phyloP scores from a whole-genome alignment of 805 yeast species.

The Yamadazyma tumulicola region DNA sequence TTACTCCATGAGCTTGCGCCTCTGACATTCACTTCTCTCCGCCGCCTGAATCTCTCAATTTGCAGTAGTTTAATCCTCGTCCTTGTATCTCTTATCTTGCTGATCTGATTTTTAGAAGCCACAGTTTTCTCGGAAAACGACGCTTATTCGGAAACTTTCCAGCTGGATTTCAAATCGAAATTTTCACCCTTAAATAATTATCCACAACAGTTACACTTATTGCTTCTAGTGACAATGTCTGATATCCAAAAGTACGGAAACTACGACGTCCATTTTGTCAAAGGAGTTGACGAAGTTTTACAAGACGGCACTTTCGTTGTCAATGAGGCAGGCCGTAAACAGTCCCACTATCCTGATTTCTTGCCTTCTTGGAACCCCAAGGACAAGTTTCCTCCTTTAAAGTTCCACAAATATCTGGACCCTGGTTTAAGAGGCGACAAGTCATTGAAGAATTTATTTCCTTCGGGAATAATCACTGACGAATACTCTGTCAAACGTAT shows the following conservation, averaged over 20 bases:
- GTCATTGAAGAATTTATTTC: constrained; percentile 46
- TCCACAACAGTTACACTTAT: no score
- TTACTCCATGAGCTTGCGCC: no score
- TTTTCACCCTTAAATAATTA: no score
- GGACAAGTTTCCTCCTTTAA: constrained; percentile 47
- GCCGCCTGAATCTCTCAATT: no score
- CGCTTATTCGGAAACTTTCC: no score
- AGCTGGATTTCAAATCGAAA: no score
- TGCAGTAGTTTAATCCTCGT: no score
- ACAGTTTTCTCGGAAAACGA: no score
- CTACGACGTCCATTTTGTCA: constrained; percentile 12
- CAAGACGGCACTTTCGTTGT: constrained; percentile 25
- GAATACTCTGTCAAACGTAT: constrained; percentile 14
- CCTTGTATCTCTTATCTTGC: no score
- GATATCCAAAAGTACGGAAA: constrained; percentile 10
- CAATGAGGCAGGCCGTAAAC: constrained; percentile 5
- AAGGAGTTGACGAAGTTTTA: constrained; percentile 11
- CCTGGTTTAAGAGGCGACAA: constrained; percentile 60
- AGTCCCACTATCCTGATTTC: constrained; percentile 20
- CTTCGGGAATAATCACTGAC: constrained; percentile 23
- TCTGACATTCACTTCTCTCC: no score
- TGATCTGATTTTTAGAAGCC: no score
- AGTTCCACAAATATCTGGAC: constrained; percentile 53
- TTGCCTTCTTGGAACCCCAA: constrained; percentile 29
- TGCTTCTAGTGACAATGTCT: no score